These are phyloP conservation scores for Calocybe cyanea DNA, from an alignment of 768 basidiomycete species.

Conservation along the genomic window DNA sequence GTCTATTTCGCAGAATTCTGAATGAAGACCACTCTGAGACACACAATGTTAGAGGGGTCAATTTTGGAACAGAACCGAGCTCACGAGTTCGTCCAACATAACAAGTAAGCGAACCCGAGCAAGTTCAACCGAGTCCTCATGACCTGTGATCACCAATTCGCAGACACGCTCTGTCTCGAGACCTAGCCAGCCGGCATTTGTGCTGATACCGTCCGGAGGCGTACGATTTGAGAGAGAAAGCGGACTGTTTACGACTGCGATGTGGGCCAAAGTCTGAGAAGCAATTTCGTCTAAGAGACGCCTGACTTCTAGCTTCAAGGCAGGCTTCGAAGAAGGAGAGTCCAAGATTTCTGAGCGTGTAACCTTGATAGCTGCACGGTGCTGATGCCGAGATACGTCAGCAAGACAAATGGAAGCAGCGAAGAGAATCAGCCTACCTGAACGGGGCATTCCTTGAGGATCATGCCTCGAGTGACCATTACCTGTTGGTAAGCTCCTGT, in stretches of 20 bases:
- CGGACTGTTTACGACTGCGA: constrained; percentile 89
- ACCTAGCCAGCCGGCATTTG: constrained; percentile 79
- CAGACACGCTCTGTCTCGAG: constrained; percentile 94
- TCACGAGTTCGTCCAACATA: constrained; percentile 90
- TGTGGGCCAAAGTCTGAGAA: constrained; percentile 86
- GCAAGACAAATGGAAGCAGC: constrained; percentile 13
- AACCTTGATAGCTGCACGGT: constrained; percentile 84
- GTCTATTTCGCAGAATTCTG: constrained; percentile 91
- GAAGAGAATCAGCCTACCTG: constrained; percentile 46
- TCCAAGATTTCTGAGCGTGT: constrained; percentile 93
- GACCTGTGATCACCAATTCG: constrained; percentile 87
- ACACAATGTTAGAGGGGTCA: constrained; percentile 2
- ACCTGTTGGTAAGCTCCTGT: constrained; percentile 92
- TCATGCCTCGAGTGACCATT: constrained; percentile 83
- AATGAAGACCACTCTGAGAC: constrained; percentile 80
- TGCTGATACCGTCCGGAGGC: constrained; percentile 74
- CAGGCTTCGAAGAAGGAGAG: constrained; percentile 70
- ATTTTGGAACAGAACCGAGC: constrained; percentile 26
- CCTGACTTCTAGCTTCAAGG: constrained; percentile 78
- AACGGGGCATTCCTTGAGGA: constrained; percentile 86
- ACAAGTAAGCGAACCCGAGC: constrained; percentile 89
- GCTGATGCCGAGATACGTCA: constrained; percentile 38
- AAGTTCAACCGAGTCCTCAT: constrained; percentile 84
- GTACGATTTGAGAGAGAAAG: constrained; percentile 70
- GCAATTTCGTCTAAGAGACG: constrained; percentile 92